Base-by-base conservation (phyloP, 768 basidiomycete genomes). In the Pleurotus platypus region DNA sequence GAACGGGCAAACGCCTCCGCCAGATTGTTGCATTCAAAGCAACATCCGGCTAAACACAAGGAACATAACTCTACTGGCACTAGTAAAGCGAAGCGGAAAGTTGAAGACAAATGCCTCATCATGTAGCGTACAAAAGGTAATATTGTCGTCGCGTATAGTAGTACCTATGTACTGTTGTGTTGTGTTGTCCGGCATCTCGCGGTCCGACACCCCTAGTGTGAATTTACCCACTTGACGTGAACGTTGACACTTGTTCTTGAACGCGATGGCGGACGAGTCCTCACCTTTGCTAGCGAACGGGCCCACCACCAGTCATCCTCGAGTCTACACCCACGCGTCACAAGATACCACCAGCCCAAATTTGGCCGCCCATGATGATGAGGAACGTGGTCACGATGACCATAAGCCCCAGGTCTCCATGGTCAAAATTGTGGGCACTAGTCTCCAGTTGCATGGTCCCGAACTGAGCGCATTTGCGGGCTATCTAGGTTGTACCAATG, bases 401-500 rank as follows among this genome's bases (percentile, higher is more conserved):
- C 30, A 35, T 35, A 45, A 16, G 12, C 42, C 11, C 2, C n/a
- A 45, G 42, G 42, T 45, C 15, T 45, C 42, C 3, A 45, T 45
- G n/a, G 42, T 22, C n/a, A 45, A 45, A 45, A 45, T 45, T 45
- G 42, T 45, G n/a, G 8, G 42, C 20, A 16, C n/a, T 45, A 35
- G 30, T 35, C 30, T 35, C 9, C 30, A 15, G 20, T 16, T 45
- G n/a, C n/a, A 45, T 15, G 24, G n/a, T 45, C n/a, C 20, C 7
- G 20, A 12, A 15, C 42, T 45, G 42, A 45, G 8, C 7, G 2
- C 8, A 16, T 4, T 16, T 45, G n/a, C 9, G 42, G 30, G 30
- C 8, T 13, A 6, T 45, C 42, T 55, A 79, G 78, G 59, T 81
- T 11, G 65, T 78, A 58, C 77, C 79, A 7, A 75, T 80, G 77